A percentile compares a stretch with the other conserved stretches of the same genome.
These are phyloP conservation scores for Sporisorium reilianum DNA, from an alignment of 1,284 basidiomycete genomes.

Conservation along the genomic window DNA sequence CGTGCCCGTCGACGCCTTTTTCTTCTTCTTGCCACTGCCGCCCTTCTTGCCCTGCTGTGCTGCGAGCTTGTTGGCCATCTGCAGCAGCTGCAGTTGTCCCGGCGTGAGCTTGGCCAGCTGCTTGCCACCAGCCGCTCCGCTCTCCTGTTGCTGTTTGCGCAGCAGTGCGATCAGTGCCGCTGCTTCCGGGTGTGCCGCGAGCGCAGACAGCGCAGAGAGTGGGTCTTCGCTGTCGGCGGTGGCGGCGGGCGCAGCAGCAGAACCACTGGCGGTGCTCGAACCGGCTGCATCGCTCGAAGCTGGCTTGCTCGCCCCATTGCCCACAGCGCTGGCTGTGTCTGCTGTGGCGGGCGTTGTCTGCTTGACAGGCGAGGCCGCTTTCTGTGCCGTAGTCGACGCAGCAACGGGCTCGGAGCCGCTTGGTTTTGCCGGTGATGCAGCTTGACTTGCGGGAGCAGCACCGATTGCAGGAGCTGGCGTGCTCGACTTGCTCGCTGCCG, in stretches of 20 bases:
- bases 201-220: conserved; percentile 57
- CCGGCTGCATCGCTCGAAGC: conserved; percentile 12
- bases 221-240: conserved; percentile 45
- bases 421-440: conserved; percentile 19
- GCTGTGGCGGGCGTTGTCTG: conserved; percentile 10
- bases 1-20: conserved; percentile 20
- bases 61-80: conserved; percentile 64
- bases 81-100: conserved; percentile 63
- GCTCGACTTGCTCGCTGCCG: conserved; percentile 4
- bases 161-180: conserved; percentile 62
- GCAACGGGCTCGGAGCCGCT: conserved; percentile 1
- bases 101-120: conserved; percentile 63
- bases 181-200: conserved; percentile 64
- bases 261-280: conserved; percentile 1
- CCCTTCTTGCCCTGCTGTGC: conserved; percentile 53
- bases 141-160: conserved; percentile 62
- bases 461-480: conserved; percentile 10
- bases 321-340: neutral
- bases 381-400: conserved; percentile 8
- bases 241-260: conserved; percentile 1
- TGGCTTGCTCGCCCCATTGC: conserved; percentile 17
- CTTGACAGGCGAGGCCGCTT: conserved; percentile 14
- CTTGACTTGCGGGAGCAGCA: neutral
- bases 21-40: conserved; percentile 49
- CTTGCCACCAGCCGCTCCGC: conserved; percentile 37